Base-by-base conservation (phyloP, 2,329 filamentous ascomycete genomes). In the Bisporella sp. region DNA sequence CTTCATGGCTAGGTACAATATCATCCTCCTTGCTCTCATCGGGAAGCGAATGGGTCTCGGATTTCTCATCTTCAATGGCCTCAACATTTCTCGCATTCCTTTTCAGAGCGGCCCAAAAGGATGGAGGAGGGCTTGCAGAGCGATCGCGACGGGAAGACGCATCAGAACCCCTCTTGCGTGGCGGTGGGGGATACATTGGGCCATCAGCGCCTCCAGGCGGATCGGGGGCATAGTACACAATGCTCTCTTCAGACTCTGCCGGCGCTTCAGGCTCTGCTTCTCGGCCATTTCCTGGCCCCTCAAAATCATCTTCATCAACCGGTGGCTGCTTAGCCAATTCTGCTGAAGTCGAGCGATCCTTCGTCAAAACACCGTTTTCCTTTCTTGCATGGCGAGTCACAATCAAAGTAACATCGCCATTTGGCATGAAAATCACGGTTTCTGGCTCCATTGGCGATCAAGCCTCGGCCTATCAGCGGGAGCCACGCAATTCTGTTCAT, bases 321-420 rank as follows among this genome's bases (percentile, higher is more conserved):
- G 48, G 31, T 7, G 32, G 45, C 28, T 52, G 49, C 29, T 45
- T 44, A 5, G 42, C 21, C 42, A 21, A 32, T 21, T 21, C 21
- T 21, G 21, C 21, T 21, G 21, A 21, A 21, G 21, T 21, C 12
- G 49, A 33, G 6, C 41, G 9, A 13, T 44, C 29, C 41, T 37
- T 44, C 9, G 11, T 29, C 9, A 39, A 31, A 48, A 47, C 21
- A 21, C 21, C 21, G 21, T 21, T 21, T 40, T 54, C 53, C 43
- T 54, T 46, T 13, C 46, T 40, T 31, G 57, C 33, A 41, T 55
- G 46, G 46, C 56, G 56, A 33, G 51, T 56, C 28, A 60, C 52
- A 4, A 35, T 56, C 12, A 60, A 44, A 8, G 55, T 60, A 5
- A 59, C 50, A 54, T 60, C 58, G 52, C 58, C 58, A 52, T 60